Base-by-base conservation (phyloP, 2,329 filamentous ascomycete genomes). In the Fusarium paranaense region DNA sequence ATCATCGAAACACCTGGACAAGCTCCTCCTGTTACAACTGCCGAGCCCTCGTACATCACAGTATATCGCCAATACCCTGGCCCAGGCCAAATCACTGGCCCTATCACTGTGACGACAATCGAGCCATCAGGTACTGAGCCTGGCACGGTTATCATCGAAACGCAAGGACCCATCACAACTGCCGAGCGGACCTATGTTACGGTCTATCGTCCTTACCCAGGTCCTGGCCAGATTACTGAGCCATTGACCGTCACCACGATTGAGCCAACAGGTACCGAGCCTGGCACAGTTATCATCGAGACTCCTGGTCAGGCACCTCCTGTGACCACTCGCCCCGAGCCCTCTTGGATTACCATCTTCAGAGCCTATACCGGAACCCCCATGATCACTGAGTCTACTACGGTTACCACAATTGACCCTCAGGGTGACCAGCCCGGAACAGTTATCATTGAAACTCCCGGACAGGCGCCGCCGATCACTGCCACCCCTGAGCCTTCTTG, bases 251-350 rank as follows among this genome's bases (percentile, higher is more conserved):
- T 57, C 32, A 57, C 71, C 1, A 73, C 64, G 13, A 69, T 73
- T 16, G 33, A 67, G 8, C 71, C 71, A 7, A 52, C 59, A 37
- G 67, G 63, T 3, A 72, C 67, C 11, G 57, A 69, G 45, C 71
- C 71, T 6, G 68, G 71, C 6, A 74, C 71, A 2, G 58, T 74
- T 14, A 63, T 74, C 7, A 72, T 74, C 13, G 67, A 74, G 14
- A 74, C 71, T 18, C 71, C 71, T 22, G 64, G 33, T 11, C 50
- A 32, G 18, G 58, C 62, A 18, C 50, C 52, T 10, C 32, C 59
- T 9, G 32, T n/a, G n/a, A 37, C 62, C 20, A 57, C 54, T 25
- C n/a, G 30, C 2, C 52, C 52, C 11, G 50, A 20, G 27, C 50
- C 50, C 4, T 60, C 58, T 13, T 62, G 42, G 27, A 45, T 47